Conservation (phyloP, 1,139 yeast genomes). For the Kodamaea fungicola region DNA sequence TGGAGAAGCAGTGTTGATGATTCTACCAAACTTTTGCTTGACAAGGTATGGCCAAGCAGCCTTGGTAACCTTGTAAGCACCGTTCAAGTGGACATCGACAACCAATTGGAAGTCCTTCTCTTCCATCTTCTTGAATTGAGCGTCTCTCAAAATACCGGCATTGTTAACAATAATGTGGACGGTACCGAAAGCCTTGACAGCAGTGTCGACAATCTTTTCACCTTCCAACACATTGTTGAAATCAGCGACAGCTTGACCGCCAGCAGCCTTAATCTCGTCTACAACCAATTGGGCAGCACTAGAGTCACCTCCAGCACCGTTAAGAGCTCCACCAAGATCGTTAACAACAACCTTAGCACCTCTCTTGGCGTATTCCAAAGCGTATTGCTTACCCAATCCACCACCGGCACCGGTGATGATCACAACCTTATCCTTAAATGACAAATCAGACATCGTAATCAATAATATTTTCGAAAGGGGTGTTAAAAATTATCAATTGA, state of each 20-base stretch:
- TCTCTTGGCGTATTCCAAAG: slow-evolving; percentile 79
- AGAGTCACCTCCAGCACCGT: slow-evolving; percentile 63
- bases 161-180: slow-evolving; percentile 89
- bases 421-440: slow-evolving; percentile 79
- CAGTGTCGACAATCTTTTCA: slow-evolving; percentile 81
- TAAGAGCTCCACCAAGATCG: slow-evolving; percentile 83
- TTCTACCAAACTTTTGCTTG: slow-evolving; percentile 82
- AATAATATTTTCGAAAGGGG: background rate
- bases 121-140: slow-evolving; percentile 77
- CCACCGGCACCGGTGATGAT: slow-evolving; percentile 98
- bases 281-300: slow-evolving; percentile 89
- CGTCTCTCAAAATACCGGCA: slow-evolving; percentile 87
- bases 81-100: slow-evolving; percentile 82
- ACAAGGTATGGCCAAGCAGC: slow-evolving; percentile 94
- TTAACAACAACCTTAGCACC: slow-evolving; percentile 94
- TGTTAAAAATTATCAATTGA: slow-evolving; percentile 1
- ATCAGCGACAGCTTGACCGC: slow-evolving; percentile 91
- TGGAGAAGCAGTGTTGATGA: slow-evolving; percentile 90
- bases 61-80: slow-evolving; percentile 79
- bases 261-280: slow-evolving; percentile 68
- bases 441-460: slow-evolving; percentile 30
- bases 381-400: slow-evolving; percentile 88
- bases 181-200: slow-evolving; percentile 81
- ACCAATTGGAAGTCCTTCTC: slow-evolving; percentile 78
- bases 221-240: slow-evolving; percentile 90